Percentiles rank a stretch among this genome's conserved stretches.
Conservation (phyloP, 1,284 basidiomycete genomes). For the Inonotus obliquus region DNA sequence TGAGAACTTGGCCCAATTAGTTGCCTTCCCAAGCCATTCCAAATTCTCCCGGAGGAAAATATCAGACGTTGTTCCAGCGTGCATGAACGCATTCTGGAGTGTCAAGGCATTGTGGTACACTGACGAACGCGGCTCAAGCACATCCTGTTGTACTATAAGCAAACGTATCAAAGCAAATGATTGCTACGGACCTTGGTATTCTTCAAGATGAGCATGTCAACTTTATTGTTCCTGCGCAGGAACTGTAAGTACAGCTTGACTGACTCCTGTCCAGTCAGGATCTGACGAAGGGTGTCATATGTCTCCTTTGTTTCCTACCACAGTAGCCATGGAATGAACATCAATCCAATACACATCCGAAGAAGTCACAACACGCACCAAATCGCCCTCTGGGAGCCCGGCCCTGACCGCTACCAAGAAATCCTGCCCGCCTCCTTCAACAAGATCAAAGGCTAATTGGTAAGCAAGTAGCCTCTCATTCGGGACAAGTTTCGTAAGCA, state of each 20-base stretch:
- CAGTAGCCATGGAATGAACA: slow-evolving; percentile 16
- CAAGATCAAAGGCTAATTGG: slow-evolving; percentile 91
- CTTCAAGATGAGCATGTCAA: slow-evolving; percentile 87
- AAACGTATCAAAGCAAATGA: background rate
- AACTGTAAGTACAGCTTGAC: slow-evolving; percentile 93
- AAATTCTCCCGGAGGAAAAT: slow-evolving; percentile 90
- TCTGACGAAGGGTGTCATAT: slow-evolving; percentile 72
- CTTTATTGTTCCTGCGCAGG: slow-evolving; percentile 88
- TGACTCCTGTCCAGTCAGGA: slow-evolving; percentile 84
- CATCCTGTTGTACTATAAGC: slow-evolving; percentile 52
- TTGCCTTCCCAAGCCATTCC: slow-evolving; percentile 90
- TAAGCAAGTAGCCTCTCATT: slow-evolving; percentile 77
- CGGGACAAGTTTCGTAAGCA: slow-evolving; percentile 68
- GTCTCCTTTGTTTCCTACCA: slow-evolving; percentile 53
- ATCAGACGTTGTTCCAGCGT: slow-evolving; percentile 93
- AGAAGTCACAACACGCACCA: slow-evolving; percentile 36
- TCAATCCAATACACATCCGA: slow-evolving; percentile 15
- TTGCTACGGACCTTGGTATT: slow-evolving; percentile 68
- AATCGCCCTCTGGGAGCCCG: slow-evolving; percentile 60
- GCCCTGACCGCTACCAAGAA: slow-evolving; percentile 75
- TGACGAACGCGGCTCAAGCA: slow-evolving; percentile 89
- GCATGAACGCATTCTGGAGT: slow-evolving; percentile 93
- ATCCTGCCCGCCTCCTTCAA: slow-evolving; percentile 89
- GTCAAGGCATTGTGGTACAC: slow-evolving; percentile 96
- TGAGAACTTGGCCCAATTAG: slow-evolving; percentile 97